Conservation (phyloP, 768 basidiomycete species). For the Gloeopeniophorella convolvens region DNA sequence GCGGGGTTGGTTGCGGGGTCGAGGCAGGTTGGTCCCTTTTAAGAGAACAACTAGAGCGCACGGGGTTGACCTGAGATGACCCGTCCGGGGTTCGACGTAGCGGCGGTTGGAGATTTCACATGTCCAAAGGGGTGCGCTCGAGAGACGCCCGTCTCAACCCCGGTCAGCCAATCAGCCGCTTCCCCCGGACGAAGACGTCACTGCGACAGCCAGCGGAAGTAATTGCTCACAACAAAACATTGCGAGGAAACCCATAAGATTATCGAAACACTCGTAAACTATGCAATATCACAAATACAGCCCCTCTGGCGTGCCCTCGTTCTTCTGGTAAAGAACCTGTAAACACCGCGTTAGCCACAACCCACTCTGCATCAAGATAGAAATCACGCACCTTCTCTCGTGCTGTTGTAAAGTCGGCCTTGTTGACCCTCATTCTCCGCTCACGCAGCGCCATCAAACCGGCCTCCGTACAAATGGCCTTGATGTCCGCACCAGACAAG, state of each 20-base stretch:
- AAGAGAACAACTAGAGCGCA: background rate
- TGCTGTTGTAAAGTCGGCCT: constrained; percentile 84
- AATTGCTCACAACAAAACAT: too few species aligned
- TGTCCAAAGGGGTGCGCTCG: too few species aligned
- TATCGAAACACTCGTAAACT: background rate
- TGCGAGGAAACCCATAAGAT: background rate
- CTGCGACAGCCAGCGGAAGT: too few species aligned
- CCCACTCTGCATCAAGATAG: constrained; percentile 5
- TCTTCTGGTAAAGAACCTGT: constrained; percentile 92
- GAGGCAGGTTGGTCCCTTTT: background rate
- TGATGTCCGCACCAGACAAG: constrained; percentile 95
- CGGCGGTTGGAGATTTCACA: too few species aligned
- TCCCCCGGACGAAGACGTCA: too few species aligned
- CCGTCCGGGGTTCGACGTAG: too few species aligned
- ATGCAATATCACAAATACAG: constrained; percentile 56
- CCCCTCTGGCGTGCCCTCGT: constrained; percentile 91
- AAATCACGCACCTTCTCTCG: constrained; percentile 74
- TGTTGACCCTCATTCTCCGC: constrained; percentile 89
- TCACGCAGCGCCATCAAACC: constrained; percentile 92
- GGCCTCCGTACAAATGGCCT: constrained; percentile 98
- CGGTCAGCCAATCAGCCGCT: too few species aligned
- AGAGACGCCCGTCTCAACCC: too few species aligned
- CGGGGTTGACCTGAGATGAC: background rate
- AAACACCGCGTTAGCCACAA: constrained; percentile 15
- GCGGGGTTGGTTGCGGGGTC: background rate